Conservation (phyloP, 2,329 filamentous ascomycete genomes). For the Ascomycota sp. region DNA sequence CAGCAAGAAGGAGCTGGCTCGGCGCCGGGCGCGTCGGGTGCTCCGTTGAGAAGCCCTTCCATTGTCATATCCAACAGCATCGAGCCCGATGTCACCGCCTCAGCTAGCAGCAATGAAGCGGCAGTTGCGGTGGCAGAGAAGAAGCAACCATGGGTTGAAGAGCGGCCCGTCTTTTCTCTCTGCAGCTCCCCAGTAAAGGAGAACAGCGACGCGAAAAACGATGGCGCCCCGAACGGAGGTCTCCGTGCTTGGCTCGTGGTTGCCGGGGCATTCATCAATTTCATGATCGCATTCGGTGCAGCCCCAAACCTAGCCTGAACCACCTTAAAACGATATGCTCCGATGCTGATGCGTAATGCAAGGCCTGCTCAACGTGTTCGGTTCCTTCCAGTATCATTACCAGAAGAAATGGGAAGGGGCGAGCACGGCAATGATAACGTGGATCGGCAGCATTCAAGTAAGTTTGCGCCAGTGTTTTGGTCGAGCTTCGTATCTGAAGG, state of each 20-base stretch:
- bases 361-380: slow-evolving; percentile 23
- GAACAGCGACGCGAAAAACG: not conserved
- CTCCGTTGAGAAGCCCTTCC: too few species aligned
- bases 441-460: slow-evolving; percentile 18
- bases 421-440: slow-evolving; percentile 14
- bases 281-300: slow-evolving; percentile 10
- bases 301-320: not conserved
- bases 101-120: not conserved
- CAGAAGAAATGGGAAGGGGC: slow-evolving; percentile 11
- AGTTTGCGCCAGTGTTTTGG: not conserved
- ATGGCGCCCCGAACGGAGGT: slow-evolving; percentile 7
- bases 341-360: too few species aligned
- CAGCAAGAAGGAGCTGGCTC: too few species aligned
- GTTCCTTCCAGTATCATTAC: slow-evolving; percentile 34
- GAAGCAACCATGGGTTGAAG: not conserved
- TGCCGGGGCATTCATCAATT: slow-evolving; percentile 11
- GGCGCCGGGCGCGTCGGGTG: too few species aligned
- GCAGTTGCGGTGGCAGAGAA: not conserved
- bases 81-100: too few species aligned
- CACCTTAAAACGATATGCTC: too few species aligned
- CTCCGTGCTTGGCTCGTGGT: slow-evolving; percentile 12
- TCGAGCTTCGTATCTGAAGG: too few species aligned
- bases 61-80: too few species aligned
- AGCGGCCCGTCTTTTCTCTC: not conserved
- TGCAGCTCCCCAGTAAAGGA: not conserved